A percentile compares a stretch with the other conserved stretches of the same genome.
Evolutionary conservation across 2,329 filamentous ascomycete species (phyloP).

Genomic region (Fusarium redolens): DNA sequence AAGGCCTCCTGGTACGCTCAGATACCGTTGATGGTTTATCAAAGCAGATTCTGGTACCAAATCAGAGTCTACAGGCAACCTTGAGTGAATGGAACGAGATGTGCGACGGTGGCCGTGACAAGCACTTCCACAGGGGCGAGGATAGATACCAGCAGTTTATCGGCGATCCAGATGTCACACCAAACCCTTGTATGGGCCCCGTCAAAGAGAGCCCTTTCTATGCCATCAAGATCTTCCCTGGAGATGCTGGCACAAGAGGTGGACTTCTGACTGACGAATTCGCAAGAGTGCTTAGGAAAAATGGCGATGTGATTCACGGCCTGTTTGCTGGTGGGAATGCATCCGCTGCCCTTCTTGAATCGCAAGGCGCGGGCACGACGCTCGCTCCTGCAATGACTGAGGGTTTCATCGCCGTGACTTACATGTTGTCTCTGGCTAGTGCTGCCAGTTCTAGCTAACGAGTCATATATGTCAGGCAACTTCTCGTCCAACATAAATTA

Average conservation of each 20-base stretch:
- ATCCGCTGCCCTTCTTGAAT: background rate
- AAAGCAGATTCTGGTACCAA: background rate
- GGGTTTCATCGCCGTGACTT: background rate
- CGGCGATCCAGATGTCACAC: background rate
- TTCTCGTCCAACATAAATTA: too few relatives aligned
- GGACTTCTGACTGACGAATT: background rate
- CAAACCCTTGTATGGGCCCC: background rate
- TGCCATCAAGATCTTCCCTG: background rate
- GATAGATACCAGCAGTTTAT: background rate
- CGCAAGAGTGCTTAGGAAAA: background rate
- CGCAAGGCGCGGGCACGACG: background rate
- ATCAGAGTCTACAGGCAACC: background rate
- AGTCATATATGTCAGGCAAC: too few relatives aligned
- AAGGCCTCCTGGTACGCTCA: too few relatives aligned
- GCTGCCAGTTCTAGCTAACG: too few relatives aligned
- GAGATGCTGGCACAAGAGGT: background rate
- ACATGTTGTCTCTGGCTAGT: background rate
- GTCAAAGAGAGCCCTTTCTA: background rate
- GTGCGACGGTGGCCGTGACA: background rate
- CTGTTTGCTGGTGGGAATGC: background rate
- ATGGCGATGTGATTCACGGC: background rate
- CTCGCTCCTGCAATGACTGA: background rate
- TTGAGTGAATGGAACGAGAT: background rate
- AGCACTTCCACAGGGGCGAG: background rate
- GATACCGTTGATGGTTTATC: background rate